Evolutionary conservation across 495 filamentous ascomycete species (phyloP).

Genomic region (Penicillium pulvis): DNA sequence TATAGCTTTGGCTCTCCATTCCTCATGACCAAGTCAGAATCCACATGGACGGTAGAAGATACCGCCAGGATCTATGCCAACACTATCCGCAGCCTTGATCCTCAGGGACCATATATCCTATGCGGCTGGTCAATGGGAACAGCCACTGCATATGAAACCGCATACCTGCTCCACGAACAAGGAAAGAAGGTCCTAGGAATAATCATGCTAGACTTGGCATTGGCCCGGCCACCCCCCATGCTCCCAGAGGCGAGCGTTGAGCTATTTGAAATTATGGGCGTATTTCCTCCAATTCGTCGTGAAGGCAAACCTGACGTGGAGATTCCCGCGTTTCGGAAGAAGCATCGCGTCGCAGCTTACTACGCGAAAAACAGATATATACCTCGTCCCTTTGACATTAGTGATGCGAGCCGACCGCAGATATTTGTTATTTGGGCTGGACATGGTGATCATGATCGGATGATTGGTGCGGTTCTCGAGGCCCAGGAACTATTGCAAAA

Average conservation of each 20-base stretch:
- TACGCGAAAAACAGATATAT: slow-evolving; percentile 20
- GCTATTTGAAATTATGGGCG: slow-evolving; percentile 25
- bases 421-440: slow-evolving; percentile 26
- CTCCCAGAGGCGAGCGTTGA: slow-evolving; percentile 13
- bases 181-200: slow-evolving; percentile 17
- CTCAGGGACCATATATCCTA: slow-evolving; percentile 18
- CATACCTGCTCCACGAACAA: slow-evolving; percentile 14
- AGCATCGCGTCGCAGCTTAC: slow-evolving; percentile 13
- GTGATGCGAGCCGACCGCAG: slow-evolving; percentile 3
- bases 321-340: slow-evolving; percentile 14
- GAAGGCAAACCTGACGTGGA: slow-evolving; percentile 16
- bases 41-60: slow-evolving; percentile 18
- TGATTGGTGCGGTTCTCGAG: slow-evolving; percentile 14
- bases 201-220: slow-evolving; percentile 15
- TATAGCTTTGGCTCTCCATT: slow-evolving; percentile 21
- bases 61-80: slow-evolving; percentile 14
- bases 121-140: slow-evolving; percentile 22
- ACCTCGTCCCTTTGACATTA: slow-evolving; percentile 16
- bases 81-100: slow-evolving; percentile 13
- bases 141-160: slow-evolving; percentile 17
- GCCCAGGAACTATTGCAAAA: slow-evolving; percentile 13
- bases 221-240: slow-evolving; percentile 4
- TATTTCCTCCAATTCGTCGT: slow-evolving; percentile 27
- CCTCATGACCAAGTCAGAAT: slow-evolving; percentile 19
- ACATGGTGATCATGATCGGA: slow-evolving; percentile 20